Conservation (phyloP, 139 green algal genomes). For the Desmodesmus armatus region DNA sequence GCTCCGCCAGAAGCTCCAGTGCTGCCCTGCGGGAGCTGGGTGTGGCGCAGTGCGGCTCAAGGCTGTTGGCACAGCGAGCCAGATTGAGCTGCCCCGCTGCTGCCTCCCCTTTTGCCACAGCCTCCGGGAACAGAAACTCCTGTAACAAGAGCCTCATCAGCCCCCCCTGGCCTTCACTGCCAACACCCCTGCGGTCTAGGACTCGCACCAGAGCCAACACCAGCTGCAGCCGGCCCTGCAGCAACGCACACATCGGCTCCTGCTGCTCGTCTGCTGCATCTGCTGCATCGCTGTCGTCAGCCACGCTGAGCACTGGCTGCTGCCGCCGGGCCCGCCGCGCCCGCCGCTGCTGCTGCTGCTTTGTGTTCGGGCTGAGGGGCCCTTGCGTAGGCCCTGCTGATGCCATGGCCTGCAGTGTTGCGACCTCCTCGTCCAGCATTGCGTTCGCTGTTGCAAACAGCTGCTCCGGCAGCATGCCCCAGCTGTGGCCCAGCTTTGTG, state of each 20-base stretch:
- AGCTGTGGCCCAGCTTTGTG: background rate
- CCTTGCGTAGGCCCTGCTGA: too few relatives aligned
- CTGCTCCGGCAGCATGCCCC: conserved; percentile 12
- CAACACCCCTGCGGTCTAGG: conserved; percentile 59
- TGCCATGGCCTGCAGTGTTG: conserved; percentile 33
- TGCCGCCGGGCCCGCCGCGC: background rate
- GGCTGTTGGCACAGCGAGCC: background rate
- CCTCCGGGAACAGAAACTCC: conserved; percentile 68
- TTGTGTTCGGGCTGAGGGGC: too few relatives aligned
- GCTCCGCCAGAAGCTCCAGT: conserved; percentile 53
- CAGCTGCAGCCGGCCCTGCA: conserved; percentile 55
- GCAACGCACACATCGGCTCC: conserved; percentile 7
- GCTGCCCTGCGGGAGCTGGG: conserved; percentile 46
- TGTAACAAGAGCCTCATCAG: conserved; percentile 67
- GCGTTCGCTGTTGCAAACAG: conserved; percentile 25
- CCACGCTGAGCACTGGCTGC: background rate
- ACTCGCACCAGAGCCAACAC: conserved; percentile 56
- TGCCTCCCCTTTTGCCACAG: conserved; percentile 19
- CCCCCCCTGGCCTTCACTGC: conserved; percentile 34
- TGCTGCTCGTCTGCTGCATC: too few relatives aligned
- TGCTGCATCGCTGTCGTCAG: background rate
- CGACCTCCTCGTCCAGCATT: conserved; percentile 60
- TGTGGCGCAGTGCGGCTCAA: conserved; percentile 15
- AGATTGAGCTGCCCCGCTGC: conserved; percentile 30
- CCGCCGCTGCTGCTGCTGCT: too few relatives aligned